Evolutionary conservation across 2,329 filamentous ascomycete genomes (phyloP).

Genomic region (Exophiala sideris): DNA sequence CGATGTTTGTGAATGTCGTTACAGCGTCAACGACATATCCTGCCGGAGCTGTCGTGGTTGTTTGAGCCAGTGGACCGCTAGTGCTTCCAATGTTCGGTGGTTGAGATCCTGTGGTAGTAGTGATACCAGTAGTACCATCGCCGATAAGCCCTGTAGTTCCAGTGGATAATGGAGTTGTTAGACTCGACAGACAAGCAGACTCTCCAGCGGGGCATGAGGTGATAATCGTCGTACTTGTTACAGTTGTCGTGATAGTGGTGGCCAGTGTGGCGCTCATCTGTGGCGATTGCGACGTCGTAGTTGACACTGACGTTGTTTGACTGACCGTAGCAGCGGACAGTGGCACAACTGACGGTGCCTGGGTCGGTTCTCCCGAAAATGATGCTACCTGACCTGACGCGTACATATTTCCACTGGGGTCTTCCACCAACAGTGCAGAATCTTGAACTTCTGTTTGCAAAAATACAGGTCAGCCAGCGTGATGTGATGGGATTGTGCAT

Average conservation of each 20-base stretch:
- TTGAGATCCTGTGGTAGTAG: not conserved
- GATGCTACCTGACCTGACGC: constrained; percentile 17
- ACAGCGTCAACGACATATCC: constrained; percentile 8
- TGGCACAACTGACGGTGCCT: constrained; percentile 12
- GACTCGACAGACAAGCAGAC: constrained; percentile 1
- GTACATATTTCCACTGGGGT: constrained; percentile 16
- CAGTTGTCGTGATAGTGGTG: constrained; percentile 11
- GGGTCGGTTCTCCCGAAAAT: constrained; percentile 21
- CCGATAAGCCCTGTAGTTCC: not conserved
- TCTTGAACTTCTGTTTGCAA: constrained; percentile 15
- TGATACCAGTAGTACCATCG: not conserved
- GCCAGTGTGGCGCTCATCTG: not conserved
- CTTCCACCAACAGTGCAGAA: constrained; percentile 21
- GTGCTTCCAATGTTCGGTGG: not conserved
- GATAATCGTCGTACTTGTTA: constrained; percentile 10
- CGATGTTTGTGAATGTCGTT: constrained; percentile 15
- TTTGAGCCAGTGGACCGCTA: not conserved
- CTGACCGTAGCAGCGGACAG: constrained; percentile 11
- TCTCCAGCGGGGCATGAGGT: constrained; percentile 7
- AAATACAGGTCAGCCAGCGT: not conserved
- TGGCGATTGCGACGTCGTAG: not conserved
- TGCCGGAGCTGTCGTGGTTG: constrained; percentile 3
- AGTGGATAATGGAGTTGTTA: not conserved
- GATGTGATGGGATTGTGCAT: not conserved
- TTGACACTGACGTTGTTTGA: not conserved